Conservation (phyloP, 805 yeast species). For the Zygosaccharomyces siamensis region DNA sequence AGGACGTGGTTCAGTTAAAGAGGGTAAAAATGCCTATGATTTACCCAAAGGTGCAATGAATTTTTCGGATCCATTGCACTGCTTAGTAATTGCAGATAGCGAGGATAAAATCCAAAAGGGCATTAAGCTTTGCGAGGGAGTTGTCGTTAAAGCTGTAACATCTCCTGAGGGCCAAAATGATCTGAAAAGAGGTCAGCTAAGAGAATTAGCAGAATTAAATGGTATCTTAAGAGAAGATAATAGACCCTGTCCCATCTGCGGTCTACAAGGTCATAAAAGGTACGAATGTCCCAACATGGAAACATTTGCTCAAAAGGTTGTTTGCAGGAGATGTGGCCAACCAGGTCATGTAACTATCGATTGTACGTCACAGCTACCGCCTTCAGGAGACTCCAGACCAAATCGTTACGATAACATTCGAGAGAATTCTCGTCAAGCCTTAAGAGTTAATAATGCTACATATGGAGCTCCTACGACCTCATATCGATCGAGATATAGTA, state of each 20-base stretch:
- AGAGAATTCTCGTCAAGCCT: constrained; percentile 6
- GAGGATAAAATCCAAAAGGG: constrained; percentile 76
- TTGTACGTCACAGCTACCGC: constrained; percentile 43
- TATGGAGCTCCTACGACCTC: constrained; percentile 4
- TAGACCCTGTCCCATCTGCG: constrained; percentile 60
- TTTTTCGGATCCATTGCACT: constrained; percentile 81
- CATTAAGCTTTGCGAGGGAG: constrained; percentile 62
- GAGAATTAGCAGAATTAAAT: constrained; percentile 88
- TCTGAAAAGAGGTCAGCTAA: constrained; percentile 79
- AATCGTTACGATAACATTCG: constrained; percentile 9
- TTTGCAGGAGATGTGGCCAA: constrained; percentile 75
- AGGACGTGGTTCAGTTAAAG: constrained; percentile 94
- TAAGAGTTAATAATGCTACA: constrained; percentile 10
- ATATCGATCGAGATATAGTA: constrained; percentile 15
- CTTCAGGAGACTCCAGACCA: constrained; percentile 20
- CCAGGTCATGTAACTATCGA: constrained; percentile 86
- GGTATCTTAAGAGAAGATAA: constrained; percentile 88
- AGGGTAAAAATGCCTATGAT: constrained; percentile 61
- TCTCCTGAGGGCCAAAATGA: constrained; percentile 94
- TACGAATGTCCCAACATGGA: constrained; percentile 58
- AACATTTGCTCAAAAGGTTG: constrained; percentile 49
- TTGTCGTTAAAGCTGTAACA: constrained; percentile 76
- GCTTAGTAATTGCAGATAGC: constrained; percentile 76
- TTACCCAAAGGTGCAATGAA: constrained; percentile 47
- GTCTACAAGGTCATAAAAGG: constrained; percentile 58